Evolutionary conservation across 2,329 filamentous ascomycete genomes (phyloP).

Genomic region (Arthrobotrys sphaeroides): DNA sequence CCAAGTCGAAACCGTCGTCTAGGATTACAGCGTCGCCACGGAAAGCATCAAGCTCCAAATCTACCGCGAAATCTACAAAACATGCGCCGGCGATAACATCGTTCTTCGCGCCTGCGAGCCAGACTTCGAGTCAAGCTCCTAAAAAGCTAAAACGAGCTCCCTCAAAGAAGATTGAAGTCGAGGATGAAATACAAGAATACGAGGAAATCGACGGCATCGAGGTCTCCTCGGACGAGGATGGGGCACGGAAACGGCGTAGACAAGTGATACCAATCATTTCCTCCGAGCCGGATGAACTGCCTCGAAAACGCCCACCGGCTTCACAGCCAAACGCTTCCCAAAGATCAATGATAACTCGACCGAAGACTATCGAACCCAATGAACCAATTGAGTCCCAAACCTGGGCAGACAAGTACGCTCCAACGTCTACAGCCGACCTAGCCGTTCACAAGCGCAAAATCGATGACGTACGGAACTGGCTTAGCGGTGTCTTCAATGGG

Average conservation of each 20-base stretch:
- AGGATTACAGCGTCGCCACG: conserved; percentile 22
- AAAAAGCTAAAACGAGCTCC: conserved; percentile 12
- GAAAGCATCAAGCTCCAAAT: conserved; percentile 20
- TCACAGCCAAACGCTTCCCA: not conserved
- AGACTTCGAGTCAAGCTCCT: conserved; percentile 28
- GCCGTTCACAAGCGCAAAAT: conserved; percentile 97
- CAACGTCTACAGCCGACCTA: conserved; percentile 68
- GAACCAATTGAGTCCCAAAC: conserved; percentile 30
- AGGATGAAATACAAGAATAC: conserved; percentile 38
- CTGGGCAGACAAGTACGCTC: conserved; percentile 57
- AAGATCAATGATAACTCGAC: not conserved
- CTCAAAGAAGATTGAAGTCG: conserved; percentile 28
- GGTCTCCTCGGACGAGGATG: conserved; percentile 39
- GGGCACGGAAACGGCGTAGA: conserved; percentile 11
- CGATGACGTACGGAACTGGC: conserved; percentile 81
- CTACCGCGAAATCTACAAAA: conserved; percentile 8
- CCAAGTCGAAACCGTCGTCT: conserved; percentile 18
- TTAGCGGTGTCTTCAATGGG: conserved; percentile 77
- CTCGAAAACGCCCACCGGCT: conserved; percentile 38
- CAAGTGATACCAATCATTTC: conserved; percentile 49
- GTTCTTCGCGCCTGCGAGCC: conserved; percentile 35
- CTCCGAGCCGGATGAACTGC: conserved; percentile 49
- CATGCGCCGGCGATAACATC: conserved; percentile 36
- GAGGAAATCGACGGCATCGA: conserved; percentile 49
- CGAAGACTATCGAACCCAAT: not conserved